These are phyloP conservation scores for Acer negundo DNA, from an alignment of 345 rosid species.

Conservation along the genomic window DNA sequence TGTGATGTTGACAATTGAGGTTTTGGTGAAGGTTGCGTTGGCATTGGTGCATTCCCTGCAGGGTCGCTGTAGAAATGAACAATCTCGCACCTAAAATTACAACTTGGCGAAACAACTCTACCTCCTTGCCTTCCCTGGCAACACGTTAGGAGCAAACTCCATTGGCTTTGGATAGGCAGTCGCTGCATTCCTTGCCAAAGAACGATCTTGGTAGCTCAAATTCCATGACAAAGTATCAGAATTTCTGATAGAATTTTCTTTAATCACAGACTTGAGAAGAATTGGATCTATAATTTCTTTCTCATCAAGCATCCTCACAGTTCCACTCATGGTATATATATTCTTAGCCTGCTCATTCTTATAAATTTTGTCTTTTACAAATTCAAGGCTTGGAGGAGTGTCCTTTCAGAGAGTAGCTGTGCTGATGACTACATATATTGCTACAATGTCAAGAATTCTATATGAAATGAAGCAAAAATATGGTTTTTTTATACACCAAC, in stretches of 20 bases:
- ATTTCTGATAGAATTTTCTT: not conserved
- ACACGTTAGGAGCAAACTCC: not conserved
- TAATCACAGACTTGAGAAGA: not conserved
- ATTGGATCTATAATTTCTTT: not conserved
- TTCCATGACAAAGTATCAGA: conserved; percentile 17
- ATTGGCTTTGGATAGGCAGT: conserved; percentile 6
- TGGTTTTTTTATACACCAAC: conserved; percentile 30
- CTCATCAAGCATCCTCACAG: not conserved
- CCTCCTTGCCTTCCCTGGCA: conserved; percentile 13
- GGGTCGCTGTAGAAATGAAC: not conserved
- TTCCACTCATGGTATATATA: conserved; percentile 16
- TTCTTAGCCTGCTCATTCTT: not conserved
- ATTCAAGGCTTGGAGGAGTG: no score
- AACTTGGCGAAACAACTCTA: conserved; percentile 12
- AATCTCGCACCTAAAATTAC: conserved; percentile 12
- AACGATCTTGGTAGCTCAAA: conserved; percentile 11
- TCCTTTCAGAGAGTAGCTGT: not conserved
- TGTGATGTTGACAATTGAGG: not conserved
- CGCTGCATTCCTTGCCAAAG: not conserved
- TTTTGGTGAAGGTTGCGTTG: not conserved
- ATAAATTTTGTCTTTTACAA: not conserved
- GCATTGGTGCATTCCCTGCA: not conserved
- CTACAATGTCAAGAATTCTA: conserved; percentile 34
- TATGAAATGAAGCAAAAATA: conserved; percentile 25
- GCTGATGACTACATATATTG: not conserved